A percentile compares a stretch with the other conserved stretches of the same genome.
Evolutionary conservation across 2,329 filamentous ascomycete species (phyloP).

Genomic region (Elsinoe necatrix): DNA sequence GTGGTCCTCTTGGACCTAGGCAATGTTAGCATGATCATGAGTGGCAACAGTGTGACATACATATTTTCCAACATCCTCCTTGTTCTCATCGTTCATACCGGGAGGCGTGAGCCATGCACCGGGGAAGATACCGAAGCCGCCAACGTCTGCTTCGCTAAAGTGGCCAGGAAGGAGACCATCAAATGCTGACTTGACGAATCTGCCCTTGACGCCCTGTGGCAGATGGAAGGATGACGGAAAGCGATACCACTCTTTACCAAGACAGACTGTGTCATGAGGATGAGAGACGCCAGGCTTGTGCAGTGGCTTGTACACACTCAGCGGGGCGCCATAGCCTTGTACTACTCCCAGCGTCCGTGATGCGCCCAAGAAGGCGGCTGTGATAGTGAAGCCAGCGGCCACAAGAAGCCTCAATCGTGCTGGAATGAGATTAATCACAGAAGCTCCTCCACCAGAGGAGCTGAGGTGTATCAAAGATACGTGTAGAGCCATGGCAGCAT

Average conservation of each 20-base stretch:
- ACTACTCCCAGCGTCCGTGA: constrained; percentile 69
- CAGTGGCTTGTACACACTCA: constrained; percentile 61
- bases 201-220: constrained; percentile 71
- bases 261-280: constrained; percentile 65
- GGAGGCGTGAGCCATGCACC: constrained; percentile 75
- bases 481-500: constrained; percentile 77
- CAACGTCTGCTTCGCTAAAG: constrained; percentile 62
- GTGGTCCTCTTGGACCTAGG: constrained; percentile 55
- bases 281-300: constrained; percentile 47
- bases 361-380: constrained; percentile 57
- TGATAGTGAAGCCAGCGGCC: constrained; percentile 40
- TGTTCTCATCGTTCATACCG: constrained; percentile 88
- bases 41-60: constrained; percentile 36
- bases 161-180: constrained; percentile 80
- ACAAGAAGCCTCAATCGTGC: constrained; percentile 59
- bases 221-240: constrained; percentile 92
- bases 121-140: constrained; percentile 63
- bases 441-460: constrained; percentile 53
- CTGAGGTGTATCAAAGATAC: constrained; percentile 69
- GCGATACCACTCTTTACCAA: constrained; percentile 97
- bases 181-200: constrained; percentile 88
- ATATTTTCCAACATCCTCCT: constrained; percentile 82
- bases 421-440: constrained; percentile 62
- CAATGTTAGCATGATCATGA: constrained; percentile 18
- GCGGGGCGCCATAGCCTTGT: constrained; percentile 73